A percentile compares a stretch with the other conserved stretches of the same genome.
These are phyloP conservation scores for Venturia oleaginea DNA, from an alignment of 2,329 filamentous ascomycete genomes.

Conservation along the genomic window DNA sequence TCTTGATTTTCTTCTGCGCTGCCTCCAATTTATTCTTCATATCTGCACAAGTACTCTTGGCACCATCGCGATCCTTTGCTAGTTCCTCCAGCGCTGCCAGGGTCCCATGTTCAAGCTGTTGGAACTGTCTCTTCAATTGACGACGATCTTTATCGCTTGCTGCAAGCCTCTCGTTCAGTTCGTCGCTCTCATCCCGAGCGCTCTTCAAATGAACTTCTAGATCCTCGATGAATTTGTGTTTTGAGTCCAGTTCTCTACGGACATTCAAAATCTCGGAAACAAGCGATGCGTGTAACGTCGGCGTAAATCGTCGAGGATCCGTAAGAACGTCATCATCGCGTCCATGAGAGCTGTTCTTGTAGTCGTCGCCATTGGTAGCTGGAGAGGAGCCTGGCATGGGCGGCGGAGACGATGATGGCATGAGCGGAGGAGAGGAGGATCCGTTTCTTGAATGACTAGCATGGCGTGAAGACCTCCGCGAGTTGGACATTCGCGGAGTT, in stretches of 20 bases:
- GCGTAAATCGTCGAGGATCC: slow-evolving; percentile 88
- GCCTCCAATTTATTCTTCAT: slow-evolving; percentile 67
- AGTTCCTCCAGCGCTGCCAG: slow-evolving; percentile 78
- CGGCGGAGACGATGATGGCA: slow-evolving; percentile 51
- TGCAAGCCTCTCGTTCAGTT: slow-evolving; percentile 52
- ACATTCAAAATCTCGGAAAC: slow-evolving; percentile 89
- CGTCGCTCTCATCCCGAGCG: slow-evolving; percentile 65
- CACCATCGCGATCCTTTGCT: slow-evolving; percentile 75
- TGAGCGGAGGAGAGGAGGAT: slow-evolving; percentile 53
- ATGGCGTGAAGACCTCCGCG: slow-evolving; percentile 56
- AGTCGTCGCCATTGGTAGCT: slow-evolving; percentile 32
- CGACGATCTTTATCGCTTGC: slow-evolving; percentile 66
- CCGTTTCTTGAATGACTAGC: slow-evolving; percentile 27
- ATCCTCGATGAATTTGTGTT: slow-evolving; percentile 74
- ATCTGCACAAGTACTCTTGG: slow-evolving; percentile 62
- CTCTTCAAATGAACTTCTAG: slow-evolving; percentile 68
- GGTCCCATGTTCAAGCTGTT: slow-evolving; percentile 78
- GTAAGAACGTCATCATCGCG: slow-evolving; percentile 63
- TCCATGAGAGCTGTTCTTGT: slow-evolving; percentile 24
- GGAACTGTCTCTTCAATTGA: slow-evolving; percentile 74
- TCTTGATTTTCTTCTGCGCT: slow-evolving; percentile 66
- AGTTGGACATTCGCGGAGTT: slow-evolving; percentile 46
- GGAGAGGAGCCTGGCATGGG: slow-evolving; percentile 16
- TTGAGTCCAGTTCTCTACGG: slow-evolving; percentile 82
- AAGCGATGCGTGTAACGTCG: slow-evolving; percentile 85